phyloP scores from a whole-genome alignment of 2,329 filamentous ascomycete species.

The Apiospora rasikravindrae region DNA sequence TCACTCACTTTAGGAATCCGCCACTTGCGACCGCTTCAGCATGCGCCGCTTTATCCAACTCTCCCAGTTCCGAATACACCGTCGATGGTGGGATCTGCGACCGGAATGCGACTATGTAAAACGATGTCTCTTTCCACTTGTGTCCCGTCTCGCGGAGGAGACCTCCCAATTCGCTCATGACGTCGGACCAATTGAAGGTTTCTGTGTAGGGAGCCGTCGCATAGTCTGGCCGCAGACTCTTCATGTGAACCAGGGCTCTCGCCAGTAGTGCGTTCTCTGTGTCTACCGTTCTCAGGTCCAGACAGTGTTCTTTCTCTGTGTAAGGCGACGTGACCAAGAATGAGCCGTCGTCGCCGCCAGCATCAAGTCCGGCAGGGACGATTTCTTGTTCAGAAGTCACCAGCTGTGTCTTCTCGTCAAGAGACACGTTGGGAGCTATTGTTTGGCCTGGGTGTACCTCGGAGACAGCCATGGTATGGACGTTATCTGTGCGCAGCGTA shows the following conservation, averaged over 20 bases:
- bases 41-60: conserved; percentile 79
- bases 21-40: conserved; percentile 79
- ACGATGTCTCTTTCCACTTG: conserved; percentile 66
- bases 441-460: conserved; percentile 22
- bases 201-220: conserved; percentile 75
- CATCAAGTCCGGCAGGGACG: background rate
- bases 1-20: conserved; percentile 75
- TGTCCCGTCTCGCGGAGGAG: conserved; percentile 54
- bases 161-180: conserved; percentile 62
- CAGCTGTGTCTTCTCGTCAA: conserved; percentile 20
- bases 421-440: conserved; percentile 20
- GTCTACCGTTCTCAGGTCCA: conserved; percentile 72
- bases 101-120: conserved; percentile 86
- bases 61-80: conserved; percentile 70
- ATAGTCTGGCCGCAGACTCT: conserved; percentile 70
- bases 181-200: conserved; percentile 76
- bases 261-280: conserved; percentile 72
- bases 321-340: conserved; percentile 78
- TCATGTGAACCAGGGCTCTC: conserved; percentile 69
- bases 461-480: conserved; percentile 18
- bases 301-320: conserved; percentile 69
- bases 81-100: conserved; percentile 72
- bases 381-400: conserved; percentile 10
- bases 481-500: background rate
- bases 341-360: conserved; percentile 25